phyloP scores from a whole-genome alignment of 208 protist species.

The Crithidia expoeki region DNA sequence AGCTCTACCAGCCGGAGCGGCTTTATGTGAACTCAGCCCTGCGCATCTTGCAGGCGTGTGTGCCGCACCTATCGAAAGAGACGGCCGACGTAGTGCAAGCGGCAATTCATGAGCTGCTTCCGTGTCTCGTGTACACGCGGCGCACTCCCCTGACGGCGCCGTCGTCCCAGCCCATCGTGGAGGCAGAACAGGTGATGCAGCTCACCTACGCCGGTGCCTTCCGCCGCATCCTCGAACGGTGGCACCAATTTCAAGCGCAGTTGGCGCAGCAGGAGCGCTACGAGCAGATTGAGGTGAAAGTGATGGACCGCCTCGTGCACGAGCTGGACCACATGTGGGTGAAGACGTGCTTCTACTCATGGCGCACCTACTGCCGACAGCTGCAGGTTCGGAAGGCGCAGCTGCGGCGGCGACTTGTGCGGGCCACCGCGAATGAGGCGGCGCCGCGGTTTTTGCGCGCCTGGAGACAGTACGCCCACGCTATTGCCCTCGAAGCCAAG shows the following conservation, averaged over 20 bases:
- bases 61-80: constrained; percentile 42
- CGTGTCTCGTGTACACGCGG: constrained; percentile 78
- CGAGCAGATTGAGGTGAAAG: constrained; percentile 46
- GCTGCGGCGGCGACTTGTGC: constrained; percentile 60
- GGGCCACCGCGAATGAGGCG: constrained; percentile 45
- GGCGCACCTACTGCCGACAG: constrained; percentile 66
- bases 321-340: constrained; percentile 77
- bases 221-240: constrained; percentile 51
- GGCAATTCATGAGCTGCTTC: constrained; percentile 78
- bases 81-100: constrained; percentile 59
- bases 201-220: constrained; percentile 80
- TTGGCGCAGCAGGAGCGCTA: constrained; percentile 47
- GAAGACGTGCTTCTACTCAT: constrained; percentile 86
- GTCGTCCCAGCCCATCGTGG: background rate
- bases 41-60: constrained; percentile 70
- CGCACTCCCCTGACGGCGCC: constrained; percentile 6
- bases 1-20: constrained; percentile 46
- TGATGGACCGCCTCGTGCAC: constrained; percentile 79
- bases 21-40: constrained; percentile 78
- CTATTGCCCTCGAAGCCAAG: constrained; percentile 66
- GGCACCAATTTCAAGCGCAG: constrained; percentile 43
- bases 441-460: constrained; percentile 55
- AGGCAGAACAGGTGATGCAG: constrained; percentile 20
- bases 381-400: constrained; percentile 59
- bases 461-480: constrained; percentile 84